A percentile compares a stretch with the other conserved stretches of the same genome.
Evolutionary conservation across 1,284 basidiomycete species (phyloP).

Genomic region (Hemileia vastatrix): DNA sequence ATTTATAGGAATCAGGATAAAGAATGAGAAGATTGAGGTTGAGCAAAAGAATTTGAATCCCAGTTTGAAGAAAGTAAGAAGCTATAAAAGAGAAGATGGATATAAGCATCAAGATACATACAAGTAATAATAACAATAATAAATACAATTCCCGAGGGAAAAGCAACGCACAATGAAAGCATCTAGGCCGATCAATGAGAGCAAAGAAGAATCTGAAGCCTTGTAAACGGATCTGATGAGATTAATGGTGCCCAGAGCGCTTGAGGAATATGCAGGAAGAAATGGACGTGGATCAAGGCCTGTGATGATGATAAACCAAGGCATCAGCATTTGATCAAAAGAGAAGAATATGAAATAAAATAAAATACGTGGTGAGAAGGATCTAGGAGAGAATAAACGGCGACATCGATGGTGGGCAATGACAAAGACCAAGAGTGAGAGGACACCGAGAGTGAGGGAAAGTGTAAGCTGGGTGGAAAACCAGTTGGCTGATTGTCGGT

Average conservation of each 20-base stretch:
- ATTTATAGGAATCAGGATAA: constrained; percentile 42
- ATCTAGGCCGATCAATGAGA: constrained; percentile 36
- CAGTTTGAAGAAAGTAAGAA: constrained; percentile 23
- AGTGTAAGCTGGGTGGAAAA: constrained; percentile 16
- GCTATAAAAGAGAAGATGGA: constrained; percentile 27
- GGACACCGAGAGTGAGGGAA: constrained; percentile 5
- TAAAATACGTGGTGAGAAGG: not conserved
- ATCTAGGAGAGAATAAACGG: constrained; percentile 7
- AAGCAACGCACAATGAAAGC: constrained; percentile 39
- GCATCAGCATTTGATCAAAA: not conserved
- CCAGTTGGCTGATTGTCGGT: no score
- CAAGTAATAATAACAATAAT: not conserved
- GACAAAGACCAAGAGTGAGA: constrained; percentile 7
- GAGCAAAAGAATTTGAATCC: constrained; percentile 19
- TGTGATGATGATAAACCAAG: not conserved
- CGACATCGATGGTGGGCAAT: no score
- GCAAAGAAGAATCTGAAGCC: constrained; percentile 11
- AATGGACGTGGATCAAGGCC: constrained; percentile 12
- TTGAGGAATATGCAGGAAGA: constrained; percentile 2
- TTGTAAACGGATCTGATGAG: constrained; percentile 17
- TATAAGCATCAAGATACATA: not conserved
- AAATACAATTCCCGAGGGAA: not conserved
- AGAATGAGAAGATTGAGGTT: constrained; percentile 22
- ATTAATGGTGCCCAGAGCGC: constrained; percentile 16
- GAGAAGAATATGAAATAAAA: not conserved